phyloP scores from a whole-genome alignment of 176 grass and related monocot genomes.

The Musa itinerans region DNA sequence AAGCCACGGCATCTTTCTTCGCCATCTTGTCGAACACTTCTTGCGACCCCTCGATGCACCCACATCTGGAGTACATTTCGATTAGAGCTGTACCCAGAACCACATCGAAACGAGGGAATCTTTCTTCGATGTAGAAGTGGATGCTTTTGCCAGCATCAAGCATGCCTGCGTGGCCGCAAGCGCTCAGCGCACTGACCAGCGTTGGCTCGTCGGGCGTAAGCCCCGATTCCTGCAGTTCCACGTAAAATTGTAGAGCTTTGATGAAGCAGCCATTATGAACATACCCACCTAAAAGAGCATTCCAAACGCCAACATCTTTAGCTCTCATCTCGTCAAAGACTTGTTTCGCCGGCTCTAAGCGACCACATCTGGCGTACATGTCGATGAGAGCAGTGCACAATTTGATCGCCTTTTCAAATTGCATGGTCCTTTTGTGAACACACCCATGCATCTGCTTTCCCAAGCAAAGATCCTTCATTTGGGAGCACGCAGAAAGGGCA shows the following conservation, averaged over 20 bases:
- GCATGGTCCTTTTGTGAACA: background rate
- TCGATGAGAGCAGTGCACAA: slow-evolving; percentile 8
- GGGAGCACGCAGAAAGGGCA: slow-evolving; percentile 11
- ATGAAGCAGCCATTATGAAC: slow-evolving; percentile 9
- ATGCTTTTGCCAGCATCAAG: slow-evolving; percentile 13
- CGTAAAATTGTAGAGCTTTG: slow-evolving; percentile 5
- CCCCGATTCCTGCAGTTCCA: background rate
- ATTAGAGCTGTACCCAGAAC: slow-evolving; percentile 9
- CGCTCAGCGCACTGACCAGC: slow-evolving; percentile 1
- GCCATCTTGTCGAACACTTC: slow-evolving; percentile 15
- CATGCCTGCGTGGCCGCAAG: slow-evolving; percentile 1
- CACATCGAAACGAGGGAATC: background rate
- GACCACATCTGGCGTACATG: slow-evolving; percentile 15
- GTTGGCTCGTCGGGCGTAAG: slow-evolving; percentile 6
- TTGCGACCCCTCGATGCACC: background rate
- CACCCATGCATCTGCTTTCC: slow-evolving; percentile 7
- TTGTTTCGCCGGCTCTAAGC: background rate
- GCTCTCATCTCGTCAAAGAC: slow-evolving; percentile 13
- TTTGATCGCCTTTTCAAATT: background rate
- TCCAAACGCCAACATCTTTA: slow-evolving; percentile 13
- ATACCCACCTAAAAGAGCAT: slow-evolving; percentile 17
- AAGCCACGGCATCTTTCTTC: slow-evolving; percentile 13
- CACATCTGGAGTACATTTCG: slow-evolving; percentile 19
- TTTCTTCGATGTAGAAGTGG: background rate
- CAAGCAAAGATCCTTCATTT: background rate